Base-by-base conservation (phyloP, 202 grass and related monocot genomes). In the Musa balbisiana region DNA sequence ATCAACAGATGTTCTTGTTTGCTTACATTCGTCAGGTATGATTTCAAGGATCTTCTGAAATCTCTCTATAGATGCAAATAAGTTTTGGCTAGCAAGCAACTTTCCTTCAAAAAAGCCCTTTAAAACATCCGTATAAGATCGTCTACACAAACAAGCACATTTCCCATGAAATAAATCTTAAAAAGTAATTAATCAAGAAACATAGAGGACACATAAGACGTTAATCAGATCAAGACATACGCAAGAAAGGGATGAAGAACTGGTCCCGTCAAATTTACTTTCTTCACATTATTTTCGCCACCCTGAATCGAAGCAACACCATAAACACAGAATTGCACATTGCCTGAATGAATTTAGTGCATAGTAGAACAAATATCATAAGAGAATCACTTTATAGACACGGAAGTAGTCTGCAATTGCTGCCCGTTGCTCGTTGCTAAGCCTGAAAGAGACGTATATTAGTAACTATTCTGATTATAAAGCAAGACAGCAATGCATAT, bases 241-340 rank as follows among this genome's bases (percentile, higher is more conserved):
- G 77, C 88, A 81, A 98, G 91, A 83, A 86, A 89, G 80, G 94
- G 94, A 83, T 98, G 87, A 64, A 98, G 86, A 68, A 89, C 88
- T 51, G 76, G 83, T 73, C 90, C 91, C 55, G 81, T 77, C 78
- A 98, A 83, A 64, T 83, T 85, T 26, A 98, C 91, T 91, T 89
- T 98, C 72, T 93, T 98, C 49, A 71, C 76, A 76, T 80, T 77
- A 77, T 88, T 91, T 82, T 94, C 94, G 74, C 87, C 85, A 78
- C 94, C 91, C 94, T 98, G 64, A 67, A 54, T 14, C 11, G 78
- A 53, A 77, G 19, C 5, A 80, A 49, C 9, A 67, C 15, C 70
- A 73, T 72, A 71, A 24, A 80, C 29, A 71, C 2, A 81, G 50
- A 81, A 56, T 69, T 52, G 52, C 53, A 75, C 11, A 23, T 62